Base-by-base conservation (phyloP, 352 stramenopile species). In the Globisporangium spinosum region DNA sequence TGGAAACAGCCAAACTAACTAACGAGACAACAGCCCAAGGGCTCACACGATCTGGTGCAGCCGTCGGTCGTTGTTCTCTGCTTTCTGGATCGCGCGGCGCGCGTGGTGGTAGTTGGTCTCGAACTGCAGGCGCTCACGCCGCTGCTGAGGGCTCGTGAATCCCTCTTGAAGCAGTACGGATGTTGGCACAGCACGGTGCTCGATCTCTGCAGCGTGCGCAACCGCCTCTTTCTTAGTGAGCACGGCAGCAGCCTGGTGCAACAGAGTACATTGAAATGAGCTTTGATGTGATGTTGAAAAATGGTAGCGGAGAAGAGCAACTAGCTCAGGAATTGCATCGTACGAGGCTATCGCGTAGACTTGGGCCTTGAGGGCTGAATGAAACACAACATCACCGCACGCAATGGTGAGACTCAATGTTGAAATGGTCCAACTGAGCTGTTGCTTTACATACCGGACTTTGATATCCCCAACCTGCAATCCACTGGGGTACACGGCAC, bases 11-110 rank as follows among this genome's bases (percentile, higher is more conserved):
- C 40, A 49, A 5, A 13, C 27, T 9, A 20, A 4, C 22, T 5
- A 58, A 40, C 2, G 12, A 49, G 17, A 47, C 12, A 38, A 53
- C 7, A 7, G n/a, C 0, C 23, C 9, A 22, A 35, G 9, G 38
- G 65, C 78, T 40, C 75, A 93, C 86, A 92, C 85, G 64, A 94
- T 80, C 69, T 94, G 84, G 13, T 89, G 79, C 0, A 91, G 73
- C 23, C 84, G 82, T 3, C 79, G 78, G 22, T 88, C 79, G 62
- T 92, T 88, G 70, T 79, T 74, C 47, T 91, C 78, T 6, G 76
- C 72, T 13, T 75, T 76, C n/a, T 87, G 78, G 2, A 91, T 70
- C 10, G 83, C 77, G 4, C 77, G 75, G 3, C 79, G 76, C 15
- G 84, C 86, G 22, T 68, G 73, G 64, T 85, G 70, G 62, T 83